These are phyloP conservation scores for Phytopythium mirpurense DNA, from an alignment of 352 stramenopile genomes.

Conservation along the genomic window DNA sequence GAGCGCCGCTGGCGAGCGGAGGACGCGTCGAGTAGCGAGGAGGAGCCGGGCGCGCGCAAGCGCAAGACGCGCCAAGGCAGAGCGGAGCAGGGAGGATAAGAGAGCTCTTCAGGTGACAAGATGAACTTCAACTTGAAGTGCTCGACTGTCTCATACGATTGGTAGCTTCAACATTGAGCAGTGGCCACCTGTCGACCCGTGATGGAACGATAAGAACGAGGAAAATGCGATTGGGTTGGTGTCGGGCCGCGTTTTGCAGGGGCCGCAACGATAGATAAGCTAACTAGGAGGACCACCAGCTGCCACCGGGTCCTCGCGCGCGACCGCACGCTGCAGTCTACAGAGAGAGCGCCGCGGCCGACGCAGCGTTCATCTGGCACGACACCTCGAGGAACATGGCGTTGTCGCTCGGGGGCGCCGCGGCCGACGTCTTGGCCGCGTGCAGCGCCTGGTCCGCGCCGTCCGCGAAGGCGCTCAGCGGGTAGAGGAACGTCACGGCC, in stretches of 20 bases:
- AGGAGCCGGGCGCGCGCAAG: conserved; percentile 23
- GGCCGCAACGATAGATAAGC: conserved; percentile 3
- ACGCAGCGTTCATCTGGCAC: conserved; percentile 57
- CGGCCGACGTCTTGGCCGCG: conserved; percentile 16
- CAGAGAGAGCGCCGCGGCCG: conserved; percentile 10
- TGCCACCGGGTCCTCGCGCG: background rate
- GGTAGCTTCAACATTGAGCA: too few species aligned
- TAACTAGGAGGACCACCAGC: conserved; percentile 4
- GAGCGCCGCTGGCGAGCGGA: conserved; percentile 6
- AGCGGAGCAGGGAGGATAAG: too few species aligned
- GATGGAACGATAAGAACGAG: too few species aligned
- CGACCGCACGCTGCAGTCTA: conserved; percentile 3
- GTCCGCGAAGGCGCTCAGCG: conserved; percentile 68
- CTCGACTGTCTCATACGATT: too few species aligned
- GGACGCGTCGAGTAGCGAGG: conserved; percentile 18
- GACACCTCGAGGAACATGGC: conserved; percentile 78
- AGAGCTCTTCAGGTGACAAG: too few species aligned
- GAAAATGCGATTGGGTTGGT: too few species aligned
- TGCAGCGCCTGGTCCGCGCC: conserved; percentile 29
- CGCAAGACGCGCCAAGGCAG: conserved; percentile 17
- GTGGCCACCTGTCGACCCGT: too few species aligned
- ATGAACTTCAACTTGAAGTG: too few species aligned
- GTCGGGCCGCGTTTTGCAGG: too few species aligned
- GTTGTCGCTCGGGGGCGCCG: conserved; percentile 17
- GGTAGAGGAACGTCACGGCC: conserved; percentile 82